Conservation (phyloP, 768 basidiomycete genomes). For the Antrodiella citrinella region DNA sequence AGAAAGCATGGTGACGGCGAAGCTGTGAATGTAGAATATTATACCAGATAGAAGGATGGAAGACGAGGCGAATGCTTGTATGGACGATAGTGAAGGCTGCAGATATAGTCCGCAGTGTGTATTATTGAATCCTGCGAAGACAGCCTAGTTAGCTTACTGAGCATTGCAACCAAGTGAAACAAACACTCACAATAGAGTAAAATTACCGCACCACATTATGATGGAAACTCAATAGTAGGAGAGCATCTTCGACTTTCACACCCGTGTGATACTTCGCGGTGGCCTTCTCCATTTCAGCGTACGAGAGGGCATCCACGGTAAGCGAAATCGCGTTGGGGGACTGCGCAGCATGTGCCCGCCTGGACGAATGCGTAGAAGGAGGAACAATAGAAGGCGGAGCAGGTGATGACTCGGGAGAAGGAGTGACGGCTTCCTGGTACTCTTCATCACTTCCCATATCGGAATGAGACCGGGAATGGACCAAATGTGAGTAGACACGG, state of each 20-base stretch:
- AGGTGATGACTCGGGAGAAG: constrained; percentile 47
- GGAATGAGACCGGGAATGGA: constrained; percentile 24
- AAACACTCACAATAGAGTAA: constrained; percentile 12
- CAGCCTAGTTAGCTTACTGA: neutral
- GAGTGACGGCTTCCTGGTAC: constrained; percentile 66
- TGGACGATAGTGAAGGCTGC: neutral
- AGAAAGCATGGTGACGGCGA: neutral
- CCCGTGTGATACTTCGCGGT: constrained; percentile 28
- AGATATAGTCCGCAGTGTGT: neutral
- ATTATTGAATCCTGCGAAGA: neutral
- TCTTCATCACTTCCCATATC: constrained; percentile 60
- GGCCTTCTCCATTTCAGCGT: constrained; percentile 44
- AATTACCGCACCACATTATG: constrained; percentile 50
- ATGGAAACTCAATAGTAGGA: constrained; percentile 68
- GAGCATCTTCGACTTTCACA: constrained; percentile 66
- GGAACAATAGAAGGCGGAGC: constrained; percentile 43
- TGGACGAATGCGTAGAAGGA: constrained; percentile 21
- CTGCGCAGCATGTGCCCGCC: constrained; percentile 16
- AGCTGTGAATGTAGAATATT: neutral
- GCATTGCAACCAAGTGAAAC: neutral
- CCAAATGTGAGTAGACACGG: constrained; percentile 9
- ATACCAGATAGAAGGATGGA: neutral
- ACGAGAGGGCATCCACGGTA: constrained; percentile 32
- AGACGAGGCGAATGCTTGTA: neutral
- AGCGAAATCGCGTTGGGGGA: constrained; percentile 16